Conservation (phyloP, 768 basidiomycete species). For the Boletus rubescentipes region DNA sequence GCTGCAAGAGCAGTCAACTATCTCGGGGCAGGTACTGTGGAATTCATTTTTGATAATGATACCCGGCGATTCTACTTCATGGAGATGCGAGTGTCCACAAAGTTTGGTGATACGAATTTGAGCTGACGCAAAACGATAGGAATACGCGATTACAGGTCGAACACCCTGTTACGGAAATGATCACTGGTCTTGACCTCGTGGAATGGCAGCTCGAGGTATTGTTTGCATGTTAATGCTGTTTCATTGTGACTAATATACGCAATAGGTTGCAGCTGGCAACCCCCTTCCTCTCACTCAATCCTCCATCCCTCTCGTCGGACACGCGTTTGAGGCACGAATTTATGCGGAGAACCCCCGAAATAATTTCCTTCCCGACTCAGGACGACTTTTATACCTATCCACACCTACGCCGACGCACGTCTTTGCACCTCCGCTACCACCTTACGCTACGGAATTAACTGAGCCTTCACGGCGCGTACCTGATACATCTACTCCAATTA, state of each 20-base stretch:
- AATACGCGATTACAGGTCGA: slow-evolving; percentile 86
- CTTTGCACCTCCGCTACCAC: slow-evolving; percentile 52
- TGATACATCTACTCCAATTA: slow-evolving; percentile 28
- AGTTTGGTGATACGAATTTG: not conserved
- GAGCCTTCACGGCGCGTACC: slow-evolving; percentile 24
- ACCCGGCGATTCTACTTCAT: slow-evolving; percentile 88
- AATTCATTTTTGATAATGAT: slow-evolving; percentile 95
- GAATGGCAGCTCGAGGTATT: slow-evolving; percentile 89
- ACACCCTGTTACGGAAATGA: slow-evolving; percentile 93
- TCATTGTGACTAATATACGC: not conserved
- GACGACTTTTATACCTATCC: slow-evolving; percentile 74
- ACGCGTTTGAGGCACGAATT: slow-evolving; percentile 93
- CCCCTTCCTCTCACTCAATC: slow-evolving; percentile 75
- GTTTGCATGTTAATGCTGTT: not conserved
- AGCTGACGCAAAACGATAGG: slow-evolving; percentile 39
- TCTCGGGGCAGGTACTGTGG: slow-evolving; percentile 91
- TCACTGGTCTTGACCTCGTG: slow-evolving; percentile 90
- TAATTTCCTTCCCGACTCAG: slow-evolving; percentile 91
- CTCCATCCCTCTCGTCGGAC: slow-evolving; percentile 82
- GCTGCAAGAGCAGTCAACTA: slow-evolving; percentile 93
- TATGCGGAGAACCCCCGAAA: slow-evolving; percentile 95
- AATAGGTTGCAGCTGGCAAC: slow-evolving; percentile 84
- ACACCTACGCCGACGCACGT: slow-evolving; percentile 72
- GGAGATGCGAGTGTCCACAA: slow-evolving; percentile 69
- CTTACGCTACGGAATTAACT: slow-evolving; percentile 27